These are phyloP conservation scores for Seminavis robusta DNA, from an alignment of 108 stramenopile genomes.

Conservation along the genomic window DNA sequence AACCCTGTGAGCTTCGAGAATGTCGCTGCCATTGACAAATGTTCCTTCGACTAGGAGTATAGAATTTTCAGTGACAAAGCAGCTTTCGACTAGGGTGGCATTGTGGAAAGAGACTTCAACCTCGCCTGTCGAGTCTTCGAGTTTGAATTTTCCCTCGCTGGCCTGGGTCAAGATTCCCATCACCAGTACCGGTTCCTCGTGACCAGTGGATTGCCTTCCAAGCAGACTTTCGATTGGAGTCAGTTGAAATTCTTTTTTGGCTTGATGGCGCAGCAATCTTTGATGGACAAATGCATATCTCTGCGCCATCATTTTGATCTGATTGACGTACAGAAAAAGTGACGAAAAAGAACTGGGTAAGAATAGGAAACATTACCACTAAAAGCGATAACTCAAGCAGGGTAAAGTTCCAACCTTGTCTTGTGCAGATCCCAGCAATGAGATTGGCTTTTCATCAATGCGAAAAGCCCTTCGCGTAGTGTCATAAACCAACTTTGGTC, in stretches of 20 bases:
- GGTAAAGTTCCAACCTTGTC: slow-evolving; percentile 25
- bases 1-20: slow-evolving; percentile 58
- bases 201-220: slow-evolving; percentile 47
- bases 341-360: too few species aligned
- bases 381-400: too few species aligned
- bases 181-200: too few species aligned
- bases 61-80: slow-evolving; percentile 85
- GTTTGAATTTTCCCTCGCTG: slow-evolving; percentile 58
- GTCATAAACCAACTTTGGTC: slow-evolving; percentile 39
- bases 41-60: slow-evolving; percentile 88
- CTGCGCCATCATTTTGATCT: slow-evolving; percentile 69
- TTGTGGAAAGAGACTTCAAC: slow-evolving; percentile 58
- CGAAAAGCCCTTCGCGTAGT: slow-evolving; percentile 39
- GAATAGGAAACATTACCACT: too few species aligned
- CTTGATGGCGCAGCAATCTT: slow-evolving; percentile 60
- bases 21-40: slow-evolving; percentile 77
- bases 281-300: slow-evolving; percentile 73
- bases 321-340: too few species aligned
- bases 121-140: slow-evolving; percentile 79
- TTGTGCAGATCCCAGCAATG: slow-evolving; percentile 39
- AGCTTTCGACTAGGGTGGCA: slow-evolving; percentile 44
- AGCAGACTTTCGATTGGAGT: slow-evolving; percentile 59
- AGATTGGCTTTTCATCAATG: slow-evolving; percentile 7
- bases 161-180: slow-evolving; percentile 27
- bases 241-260: slow-evolving; percentile 15